Conservation (phyloP, 2,329 filamentous ascomycete genomes). For the Fusarium dimerum region DNA sequence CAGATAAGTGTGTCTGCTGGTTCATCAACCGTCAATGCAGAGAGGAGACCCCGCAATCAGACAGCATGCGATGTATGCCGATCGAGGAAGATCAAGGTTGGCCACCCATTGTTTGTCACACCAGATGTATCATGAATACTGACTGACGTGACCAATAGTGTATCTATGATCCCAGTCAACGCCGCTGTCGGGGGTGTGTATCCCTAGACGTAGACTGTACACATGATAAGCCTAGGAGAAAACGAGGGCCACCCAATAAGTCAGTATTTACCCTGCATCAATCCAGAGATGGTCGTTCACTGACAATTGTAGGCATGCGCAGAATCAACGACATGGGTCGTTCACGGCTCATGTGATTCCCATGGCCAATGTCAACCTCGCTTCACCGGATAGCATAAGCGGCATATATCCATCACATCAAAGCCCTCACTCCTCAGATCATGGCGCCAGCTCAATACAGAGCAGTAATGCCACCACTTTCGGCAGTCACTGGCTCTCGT, state of each 20-base stretch:
- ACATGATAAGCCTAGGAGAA: slow-evolving; percentile 19
- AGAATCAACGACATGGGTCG: not conserved
- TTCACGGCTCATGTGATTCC: not conserved
- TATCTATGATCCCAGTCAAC: slow-evolving; percentile 9
- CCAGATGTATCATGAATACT: not conserved
- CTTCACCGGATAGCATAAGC: slow-evolving; percentile 1
- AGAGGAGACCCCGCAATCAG: slow-evolving; percentile 17
- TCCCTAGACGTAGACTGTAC: slow-evolving; percentile 22
- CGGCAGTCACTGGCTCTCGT: slow-evolving; percentile 15
- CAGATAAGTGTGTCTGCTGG: not conserved
- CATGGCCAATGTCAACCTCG: not conserved
- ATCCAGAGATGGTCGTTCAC: not conserved
- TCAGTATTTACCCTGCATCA: not conserved
- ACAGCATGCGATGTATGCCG: slow-evolving; percentile 26
- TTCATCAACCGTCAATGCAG: not conserved
- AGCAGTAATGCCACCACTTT: not conserved
- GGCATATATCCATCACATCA: slow-evolving; percentile 2
- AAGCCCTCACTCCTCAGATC: slow-evolving; percentile 4
- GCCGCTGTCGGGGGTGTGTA: slow-evolving; percentile 18
- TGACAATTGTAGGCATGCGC: slow-evolving; percentile 9
- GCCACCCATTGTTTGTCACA: too few species aligned
- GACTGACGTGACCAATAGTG: slow-evolving; percentile 14
- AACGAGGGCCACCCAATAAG: slow-evolving; percentile 26
- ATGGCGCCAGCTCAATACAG: not conserved
- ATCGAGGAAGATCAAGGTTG: slow-evolving; percentile 25